Evolutionary conservation across 2,329 filamentous ascomycete genomes (phyloP).

Genomic region (Clathrospora elynae): DNA sequence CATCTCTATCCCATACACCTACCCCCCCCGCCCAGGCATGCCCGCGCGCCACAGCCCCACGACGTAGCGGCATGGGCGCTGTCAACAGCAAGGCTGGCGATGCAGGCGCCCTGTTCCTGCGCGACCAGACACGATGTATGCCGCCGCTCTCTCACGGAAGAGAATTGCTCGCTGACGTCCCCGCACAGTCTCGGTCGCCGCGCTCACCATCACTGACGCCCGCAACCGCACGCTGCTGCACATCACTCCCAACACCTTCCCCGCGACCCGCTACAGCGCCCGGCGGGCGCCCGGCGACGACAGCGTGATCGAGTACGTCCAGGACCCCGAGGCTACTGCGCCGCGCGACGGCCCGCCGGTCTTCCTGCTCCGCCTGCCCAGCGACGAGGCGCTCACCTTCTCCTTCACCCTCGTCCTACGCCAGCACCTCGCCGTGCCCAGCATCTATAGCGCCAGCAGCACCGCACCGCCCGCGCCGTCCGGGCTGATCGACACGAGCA

Average conservation of each 20-base stretch:
- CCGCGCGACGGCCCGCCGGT: conserved; percentile 58
- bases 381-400: conserved; percentile 91
- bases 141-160: not conserved
- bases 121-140: conserved; percentile 90
- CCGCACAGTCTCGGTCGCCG: conserved; percentile 79
- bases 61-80: conserved; percentile 73
- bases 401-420: conserved; percentile 87
- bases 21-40: conserved; percentile 38
- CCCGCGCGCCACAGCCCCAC: conserved; percentile 30
- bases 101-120: conserved; percentile 76
- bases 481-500: conserved; percentile 67
- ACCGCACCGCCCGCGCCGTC: conserved; percentile 54
- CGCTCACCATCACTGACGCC: conserved; percentile 78
- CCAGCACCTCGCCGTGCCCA: conserved; percentile 55
- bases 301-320: conserved; percentile 83
- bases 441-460: conserved; percentile 49
- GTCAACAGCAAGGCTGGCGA: conserved; percentile 85
- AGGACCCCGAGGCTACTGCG: conserved; percentile 74
- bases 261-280: conserved; percentile 76
- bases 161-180: conserved; percentile 24
- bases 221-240: conserved; percentile 77
- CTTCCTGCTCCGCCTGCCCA: conserved; percentile 84
- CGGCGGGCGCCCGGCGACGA: conserved; percentile 75
- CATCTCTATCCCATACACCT: no score
- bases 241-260: conserved; percentile 84